These are phyloP conservation scores for Colletotrichum tofieldiae DNA, from an alignment of 2,329 filamentous ascomycete genomes.

Conservation along the genomic window DNA sequence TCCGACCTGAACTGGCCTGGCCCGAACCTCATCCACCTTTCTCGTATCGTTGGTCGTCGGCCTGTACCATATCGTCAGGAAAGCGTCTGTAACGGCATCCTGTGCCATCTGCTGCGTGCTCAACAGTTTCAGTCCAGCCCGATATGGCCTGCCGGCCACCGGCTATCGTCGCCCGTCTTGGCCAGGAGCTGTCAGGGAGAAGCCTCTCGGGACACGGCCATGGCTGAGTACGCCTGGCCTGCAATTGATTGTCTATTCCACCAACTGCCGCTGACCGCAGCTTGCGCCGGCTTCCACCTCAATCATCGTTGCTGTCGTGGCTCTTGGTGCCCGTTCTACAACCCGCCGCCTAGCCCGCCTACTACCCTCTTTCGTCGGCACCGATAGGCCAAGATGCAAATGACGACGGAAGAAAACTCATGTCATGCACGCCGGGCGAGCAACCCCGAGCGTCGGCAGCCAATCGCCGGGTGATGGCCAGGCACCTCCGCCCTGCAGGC, in stretches of 20 bases:
- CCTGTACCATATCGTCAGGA: background rate
- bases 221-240: background rate
- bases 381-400: conserved; percentile 6
- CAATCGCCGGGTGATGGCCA: conserved; percentile 34
- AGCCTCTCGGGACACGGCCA: background rate
- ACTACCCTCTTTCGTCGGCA: background rate
- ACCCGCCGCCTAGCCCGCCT: conserved; percentile 15
- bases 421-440: conserved; percentile 38
- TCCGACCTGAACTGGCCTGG: background rate
- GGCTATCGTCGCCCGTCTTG: conserved; percentile 3
- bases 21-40: conserved; percentile 5
- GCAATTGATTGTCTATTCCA: conserved; percentile 12
- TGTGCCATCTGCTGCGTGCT: background rate
- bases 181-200: conserved; percentile 1
- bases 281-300: background rate
- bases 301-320: conserved; percentile 2
- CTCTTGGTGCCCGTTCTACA: background rate
- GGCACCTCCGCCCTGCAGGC: conserved; percentile 36
- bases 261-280: conserved; percentile 15
- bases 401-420: conserved; percentile 14
- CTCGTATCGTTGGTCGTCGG: background rate
- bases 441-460: conserved; percentile 34
- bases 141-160: background rate
- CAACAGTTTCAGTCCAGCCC: background rate
- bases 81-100: background rate